Base-by-base conservation (phyloP, 2,329 filamentous ascomycete species). In the Fusarium redolens region DNA sequence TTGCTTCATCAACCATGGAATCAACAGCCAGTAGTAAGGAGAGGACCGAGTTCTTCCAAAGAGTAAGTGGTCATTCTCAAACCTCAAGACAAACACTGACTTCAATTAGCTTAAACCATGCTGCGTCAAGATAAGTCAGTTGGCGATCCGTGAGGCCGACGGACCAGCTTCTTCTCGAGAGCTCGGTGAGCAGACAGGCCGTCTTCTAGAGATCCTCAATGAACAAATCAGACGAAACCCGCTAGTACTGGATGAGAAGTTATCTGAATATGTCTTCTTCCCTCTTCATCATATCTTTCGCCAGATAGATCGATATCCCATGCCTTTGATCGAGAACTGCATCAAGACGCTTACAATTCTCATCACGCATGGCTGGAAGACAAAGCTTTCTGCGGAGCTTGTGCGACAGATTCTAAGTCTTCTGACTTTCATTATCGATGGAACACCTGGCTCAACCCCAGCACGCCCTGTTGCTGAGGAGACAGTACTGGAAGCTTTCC, bases 261-360 rank as follows among this genome's bases (percentile, higher is more conserved):
- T 98, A 22, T 94, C 95, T 18, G 95, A 98, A 84, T 99, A 98
- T 85, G 89, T 93, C 78, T 98, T 98, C 85, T 97, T 98, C 71
- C 96, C 96, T 0, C 85, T 99, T 0, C 95, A 94, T 1, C 92
- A 96, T 75, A 90, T 98, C 43, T 92, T 99, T 76, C 92, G 94
- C 65, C 88, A 91, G 70, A 92, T 93, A 74, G 89, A 92, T 70
- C 86, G 88, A 52, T 90, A 95, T 60, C 91, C 95, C 2, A 88
- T 93, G 51, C 88, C 88, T 40, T 85, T 93, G 44, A 84, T 96
- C 12, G 96, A 99, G 80, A 82, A 93, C 47, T 91, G 92, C 35
- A 86, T 98, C 50, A 90, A 91, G 79, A 96, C 93, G 74, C 85
- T 98, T 38, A 87, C 89, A 15, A 84, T 94, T 20, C 86, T 99